Evolutionary conservation across 371 early-diverging fungal species (phyloP), one percentile per base, ranked within the genome.

Genomic region (Lichtheimia ornata): DNA sequence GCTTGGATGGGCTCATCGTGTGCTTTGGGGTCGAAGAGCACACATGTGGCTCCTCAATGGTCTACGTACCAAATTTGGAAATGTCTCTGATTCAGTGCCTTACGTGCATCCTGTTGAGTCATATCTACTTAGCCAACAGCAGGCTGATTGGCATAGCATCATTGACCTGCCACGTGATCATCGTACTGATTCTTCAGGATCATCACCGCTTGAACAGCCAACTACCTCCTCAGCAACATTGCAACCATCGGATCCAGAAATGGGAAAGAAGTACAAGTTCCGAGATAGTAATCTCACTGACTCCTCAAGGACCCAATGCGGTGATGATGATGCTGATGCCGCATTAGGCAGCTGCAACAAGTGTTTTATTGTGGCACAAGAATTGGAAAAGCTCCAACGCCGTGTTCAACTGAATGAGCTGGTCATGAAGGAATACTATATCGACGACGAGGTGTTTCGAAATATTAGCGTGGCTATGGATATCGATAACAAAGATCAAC

Each of bases 361-460:
- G 11, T 35, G 35, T 35, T 11, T 35, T 2, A 11, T 9, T 9
- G 47, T 47, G 17, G 47, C n/a, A 6, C 44, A 45, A 44, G 17
- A 54, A 59, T 61, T 22, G 59, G 72, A 44, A 20, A 64, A 9
- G 5, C 15, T 56, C 20, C 57, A 56, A 13, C 42, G 45, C 5
- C 62, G 73, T 14, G 25, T 73, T 6, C 73, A 70, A 41, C 28
- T 73, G 3, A 65, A 66, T 51, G 73, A 73, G n/a, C 15, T 70
- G 9, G 13, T 73, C 15, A 61, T 73, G 56, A 66, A 73, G 42
- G 70, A 69, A 1, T 73, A 73, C 44, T 73, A 73, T 43, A 66
- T 73, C 20, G 63, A 73, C 24, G 73, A 73, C 47, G 73, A 73
- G 51, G 63, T 73, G 12, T 78, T 78, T 57, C 61, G 79, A 47